Conservation (phyloP, 2,329 filamentous ascomycete genomes). For the Botrytis pseudocinerea region DNA sequence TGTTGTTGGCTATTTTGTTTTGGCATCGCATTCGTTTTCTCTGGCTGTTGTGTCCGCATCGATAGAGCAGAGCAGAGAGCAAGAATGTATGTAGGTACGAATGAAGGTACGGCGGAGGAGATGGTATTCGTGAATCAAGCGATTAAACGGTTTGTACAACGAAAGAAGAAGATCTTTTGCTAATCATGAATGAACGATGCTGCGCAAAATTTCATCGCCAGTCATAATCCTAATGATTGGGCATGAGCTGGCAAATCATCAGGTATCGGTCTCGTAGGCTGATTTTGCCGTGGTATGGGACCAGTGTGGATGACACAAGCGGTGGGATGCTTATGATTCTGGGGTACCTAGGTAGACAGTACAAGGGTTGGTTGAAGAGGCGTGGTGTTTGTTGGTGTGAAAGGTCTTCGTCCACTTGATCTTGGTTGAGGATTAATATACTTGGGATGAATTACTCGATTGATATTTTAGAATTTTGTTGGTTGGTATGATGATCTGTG, state of each 20-base stretch:
- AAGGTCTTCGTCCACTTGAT: not conserved
- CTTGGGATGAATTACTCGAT: not conserved
- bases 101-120: not conserved
- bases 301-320: not conserved
- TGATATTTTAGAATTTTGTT: not conserved
- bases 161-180: not conserved
- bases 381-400: not conserved
- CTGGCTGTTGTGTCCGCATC: constrained; percentile 17
- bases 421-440: constrained; percentile 3
- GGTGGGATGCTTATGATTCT: constrained; percentile 6
- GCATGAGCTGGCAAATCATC: constrained; percentile 23
- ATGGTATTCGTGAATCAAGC: constrained; percentile 13
- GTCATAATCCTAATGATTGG: constrained; percentile 19
- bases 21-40: constrained; percentile 15
- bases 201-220: constrained; percentile 22
- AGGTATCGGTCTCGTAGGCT: constrained; percentile 16
- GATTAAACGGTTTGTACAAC: constrained; percentile 2
- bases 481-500: not conserved
- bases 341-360: not conserved
- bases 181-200: constrained; percentile 2
- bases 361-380: not conserved
- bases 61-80: constrained; percentile 15
- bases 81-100: not conserved
- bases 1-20: not conserved
- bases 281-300: constrained; percentile 20